Conservation (phyloP, 495 filamentous ascomycete genomes). For the Patellaria atrata region DNA sequence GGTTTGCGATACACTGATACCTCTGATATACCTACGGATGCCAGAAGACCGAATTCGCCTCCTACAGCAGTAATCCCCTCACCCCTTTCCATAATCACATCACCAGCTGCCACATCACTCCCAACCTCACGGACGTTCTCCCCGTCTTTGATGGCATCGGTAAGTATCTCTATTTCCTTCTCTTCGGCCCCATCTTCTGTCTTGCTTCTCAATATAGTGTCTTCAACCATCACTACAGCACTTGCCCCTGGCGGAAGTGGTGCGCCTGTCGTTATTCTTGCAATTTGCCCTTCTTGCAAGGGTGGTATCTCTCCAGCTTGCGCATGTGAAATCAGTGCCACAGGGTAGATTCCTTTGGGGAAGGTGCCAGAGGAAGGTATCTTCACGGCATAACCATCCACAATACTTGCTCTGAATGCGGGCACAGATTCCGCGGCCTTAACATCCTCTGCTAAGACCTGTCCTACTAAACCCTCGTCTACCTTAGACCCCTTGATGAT, state of each 20-base stretch:
- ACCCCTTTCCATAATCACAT: constrained; percentile 56
- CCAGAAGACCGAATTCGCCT: constrained; percentile 80
- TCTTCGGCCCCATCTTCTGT: constrained; percentile 78
- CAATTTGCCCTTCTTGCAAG: constrained; percentile 58
- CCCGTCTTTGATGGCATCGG: constrained; percentile 53
- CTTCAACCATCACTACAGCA: constrained; percentile 95
- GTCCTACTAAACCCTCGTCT: constrained; percentile 47
- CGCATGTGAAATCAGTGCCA: constrained; percentile 76
- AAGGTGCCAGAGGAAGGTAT: constrained; percentile 16
- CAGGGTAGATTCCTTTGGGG: constrained; percentile 65
- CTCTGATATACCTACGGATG: constrained; percentile 61
- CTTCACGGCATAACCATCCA: constrained; percentile 82
- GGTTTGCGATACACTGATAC: constrained; percentile 68
- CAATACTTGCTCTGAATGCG: constrained; percentile 88
- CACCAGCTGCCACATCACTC: constrained; percentile 61
- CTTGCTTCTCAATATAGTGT: constrained; percentile 56
- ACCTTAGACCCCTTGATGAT: constrained; percentile 43
- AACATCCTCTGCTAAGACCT: constrained; percentile 71
- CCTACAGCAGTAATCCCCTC: constrained; percentile 69
- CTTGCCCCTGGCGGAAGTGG: constrained; percentile 80
- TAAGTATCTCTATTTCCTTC: constrained; percentile 69
- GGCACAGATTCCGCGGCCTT: constrained; percentile 69
- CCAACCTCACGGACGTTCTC: constrained; percentile 89
- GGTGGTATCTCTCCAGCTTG: constrained; percentile 43
- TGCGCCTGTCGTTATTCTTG: constrained; percentile 87